Evolutionary conservation across 345 rosid species (phyloP).

Genomic region (Eucalyptus regnans): DNA sequence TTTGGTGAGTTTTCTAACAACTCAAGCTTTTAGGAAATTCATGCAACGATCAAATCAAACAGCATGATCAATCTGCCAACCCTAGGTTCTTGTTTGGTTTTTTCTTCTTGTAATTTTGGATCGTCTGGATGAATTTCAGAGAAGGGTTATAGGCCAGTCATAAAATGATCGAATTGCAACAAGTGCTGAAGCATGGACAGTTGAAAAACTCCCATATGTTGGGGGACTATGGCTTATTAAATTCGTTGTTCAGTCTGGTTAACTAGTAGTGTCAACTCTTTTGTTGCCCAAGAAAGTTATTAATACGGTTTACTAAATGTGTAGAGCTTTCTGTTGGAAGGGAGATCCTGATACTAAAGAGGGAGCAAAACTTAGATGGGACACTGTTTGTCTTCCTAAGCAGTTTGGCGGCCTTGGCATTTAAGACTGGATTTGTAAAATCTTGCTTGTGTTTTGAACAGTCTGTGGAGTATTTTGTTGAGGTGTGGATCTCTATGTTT

Average conservation of each 20-base stretch:
- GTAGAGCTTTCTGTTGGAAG: neutral
- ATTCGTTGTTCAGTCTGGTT: neutral
- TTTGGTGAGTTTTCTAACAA: too few relatives aligned
- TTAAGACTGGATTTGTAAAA: neutral
- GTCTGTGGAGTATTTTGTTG: neutral
- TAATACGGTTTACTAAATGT: rapidly evolving
- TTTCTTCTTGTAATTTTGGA: too few relatives aligned
- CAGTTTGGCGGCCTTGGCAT: neutral
- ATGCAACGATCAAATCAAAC: too few relatives aligned
- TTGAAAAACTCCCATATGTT: too few relatives aligned
- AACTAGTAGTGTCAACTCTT: neutral
- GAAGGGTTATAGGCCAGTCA: neutral
- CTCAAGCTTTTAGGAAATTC: too few relatives aligned
- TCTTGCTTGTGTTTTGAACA: neutral
- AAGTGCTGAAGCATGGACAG: too few relatives aligned
- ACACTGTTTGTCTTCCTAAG: neutral
- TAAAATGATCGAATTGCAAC: too few relatives aligned
- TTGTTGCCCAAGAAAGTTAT: neutral
- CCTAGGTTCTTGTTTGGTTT: too few relatives aligned
- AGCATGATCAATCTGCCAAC: too few relatives aligned
- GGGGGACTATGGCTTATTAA: neutral
- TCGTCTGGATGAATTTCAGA: neutral
- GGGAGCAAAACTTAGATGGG: neutral
- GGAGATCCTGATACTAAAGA: neutral
- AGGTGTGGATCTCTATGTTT: neutral